Evolutionary conservation across 768 basidiomycete genomes (phyloP), one percentile per base, ranked within the genome.

Genomic region (Mycena belliarum): DNA sequence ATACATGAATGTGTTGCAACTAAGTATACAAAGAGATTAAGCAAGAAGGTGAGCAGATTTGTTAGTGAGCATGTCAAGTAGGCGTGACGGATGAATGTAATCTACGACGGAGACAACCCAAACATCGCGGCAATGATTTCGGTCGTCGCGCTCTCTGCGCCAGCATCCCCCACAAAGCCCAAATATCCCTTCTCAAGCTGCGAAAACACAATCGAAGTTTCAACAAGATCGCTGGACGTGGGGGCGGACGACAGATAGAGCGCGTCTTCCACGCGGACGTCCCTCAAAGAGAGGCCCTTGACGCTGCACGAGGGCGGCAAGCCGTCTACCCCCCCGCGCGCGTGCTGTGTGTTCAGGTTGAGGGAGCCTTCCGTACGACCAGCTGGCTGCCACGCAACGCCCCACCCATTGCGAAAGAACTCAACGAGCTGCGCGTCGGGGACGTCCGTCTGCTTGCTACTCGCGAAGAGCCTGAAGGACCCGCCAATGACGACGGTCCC

Each of bases 71-170:
- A n/a, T n/a, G n/a, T n/a, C n/a, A n/a, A n/a, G n/a, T n/a, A n/a
- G n/a, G n/a, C n/a, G n/a, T n/a, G n/a, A n/a, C n/a, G n/a, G n/a
- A n/a, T n/a, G n/a, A n/a, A n/a, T n/a, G n/a, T n/a, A n/a, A n/a
- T 41, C 10, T 14, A 5, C 8, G 40, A 47, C 15, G 41, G 15
- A 49, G 42, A 38, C 41, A 59, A 25, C 29, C 58, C 66, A 28
- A 79, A 67, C 75, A 77, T 76, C 6, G 75, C 70, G n/a, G 72
- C 62, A 21, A 73, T 48, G 12, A 76, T 62, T 10, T 62, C 64
- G 28, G 68, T 65, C 10, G 66, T 62, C 42, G 61, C 65, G 1
- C 63, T 65, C 53, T 76, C 74, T 40, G 68, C 63, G 37, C 72
- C 71, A 6, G 69, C 66, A 45, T 73, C 72, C 1, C 76, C 75